phyloP scores from a whole-genome alignment of 306 rosid species.

The Malus orientalis region DNA sequence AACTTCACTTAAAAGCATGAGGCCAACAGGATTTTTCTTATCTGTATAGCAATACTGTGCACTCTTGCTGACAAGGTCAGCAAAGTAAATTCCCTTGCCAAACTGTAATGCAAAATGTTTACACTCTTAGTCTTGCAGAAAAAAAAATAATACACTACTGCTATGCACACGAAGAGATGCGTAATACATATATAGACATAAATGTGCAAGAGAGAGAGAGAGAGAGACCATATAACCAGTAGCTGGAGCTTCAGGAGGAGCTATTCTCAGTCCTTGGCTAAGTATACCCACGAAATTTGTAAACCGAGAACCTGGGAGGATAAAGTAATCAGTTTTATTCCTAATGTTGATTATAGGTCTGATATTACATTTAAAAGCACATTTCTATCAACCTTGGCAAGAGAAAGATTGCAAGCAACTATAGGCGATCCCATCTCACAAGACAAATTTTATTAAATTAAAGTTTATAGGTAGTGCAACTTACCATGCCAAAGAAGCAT shows the following conservation, averaged over 20 bases:
- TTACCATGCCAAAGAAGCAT: constrained; percentile 99
- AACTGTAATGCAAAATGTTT: constrained; percentile 51
- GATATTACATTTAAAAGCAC: not conserved
- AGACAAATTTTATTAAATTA: not conserved
- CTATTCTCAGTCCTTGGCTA: constrained; percentile 94
- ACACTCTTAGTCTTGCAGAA: constrained; percentile 6
- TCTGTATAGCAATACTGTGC: constrained; percentile 99
- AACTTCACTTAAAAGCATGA: constrained; percentile 86
- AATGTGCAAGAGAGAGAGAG: not conserved
- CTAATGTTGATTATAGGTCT: not conserved
- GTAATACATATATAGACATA: not conserved
- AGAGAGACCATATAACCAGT: constrained; percentile 88
- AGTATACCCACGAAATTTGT: constrained; percentile 92
- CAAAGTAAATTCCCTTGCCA: constrained; percentile 94
- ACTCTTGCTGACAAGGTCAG: constrained; percentile 92
- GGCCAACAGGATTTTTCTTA: constrained; percentile 78
- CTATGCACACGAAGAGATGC: not conserved
- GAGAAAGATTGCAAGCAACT: not conserved
- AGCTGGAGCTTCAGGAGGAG: constrained; percentile 99
- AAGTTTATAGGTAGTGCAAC: constrained; percentile 13
- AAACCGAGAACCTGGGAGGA: constrained; percentile 70
- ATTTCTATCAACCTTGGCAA: not conserved
- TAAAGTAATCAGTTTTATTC: constrained; percentile 5
- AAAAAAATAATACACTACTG: not conserved
- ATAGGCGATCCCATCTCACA: not conserved